A percentile compares a stretch with the other conserved stretches of the same genome.
Conservation (phyloP, 495 filamentous ascomycete genomes). For the Daldinia childiae region DNA sequence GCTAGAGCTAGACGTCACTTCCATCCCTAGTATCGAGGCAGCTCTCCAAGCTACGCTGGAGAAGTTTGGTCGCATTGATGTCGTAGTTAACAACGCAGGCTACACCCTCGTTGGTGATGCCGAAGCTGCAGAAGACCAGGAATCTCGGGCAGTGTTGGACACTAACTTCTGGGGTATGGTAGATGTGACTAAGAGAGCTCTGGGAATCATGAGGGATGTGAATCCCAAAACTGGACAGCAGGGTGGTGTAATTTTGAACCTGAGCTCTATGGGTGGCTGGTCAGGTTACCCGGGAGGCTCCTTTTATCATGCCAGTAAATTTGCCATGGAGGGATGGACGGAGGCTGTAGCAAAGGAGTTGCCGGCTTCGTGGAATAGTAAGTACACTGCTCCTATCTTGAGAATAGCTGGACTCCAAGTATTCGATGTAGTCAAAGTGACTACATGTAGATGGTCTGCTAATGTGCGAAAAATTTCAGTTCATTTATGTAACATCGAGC, state of each 20-base stretch:
- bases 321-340: conserved; percentile 65
- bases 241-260: conserved; percentile 64
- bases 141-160: conserved; percentile 57
- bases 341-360: conserved; percentile 63
- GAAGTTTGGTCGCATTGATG: conserved; percentile 60
- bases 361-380: conserved; percentile 60
- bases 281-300: conserved; percentile 56
- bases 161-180: conserved; percentile 65
- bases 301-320: conserved; percentile 67
- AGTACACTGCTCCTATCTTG: conserved; percentile 6
- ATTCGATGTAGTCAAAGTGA: not conserved
- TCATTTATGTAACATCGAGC: conserved; percentile 60
- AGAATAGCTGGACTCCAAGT: not conserved
- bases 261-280: conserved; percentile 63
- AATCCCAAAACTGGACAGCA: conserved; percentile 43
- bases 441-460: not conserved
- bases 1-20: conserved; percentile 58
- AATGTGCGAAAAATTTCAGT: conserved; percentile 39
- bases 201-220: conserved; percentile 59
- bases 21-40: conserved; percentile 49
- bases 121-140: conserved; percentile 54
- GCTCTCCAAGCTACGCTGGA: conserved; percentile 51
- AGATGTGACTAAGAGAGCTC: conserved; percentile 52
- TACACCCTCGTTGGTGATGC: conserved; percentile 58
- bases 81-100: conserved; percentile 68